These are phyloP conservation scores for Lotus japonicus DNA, from an alignment of 306 rosid species.

Conservation along the genomic window DNA sequence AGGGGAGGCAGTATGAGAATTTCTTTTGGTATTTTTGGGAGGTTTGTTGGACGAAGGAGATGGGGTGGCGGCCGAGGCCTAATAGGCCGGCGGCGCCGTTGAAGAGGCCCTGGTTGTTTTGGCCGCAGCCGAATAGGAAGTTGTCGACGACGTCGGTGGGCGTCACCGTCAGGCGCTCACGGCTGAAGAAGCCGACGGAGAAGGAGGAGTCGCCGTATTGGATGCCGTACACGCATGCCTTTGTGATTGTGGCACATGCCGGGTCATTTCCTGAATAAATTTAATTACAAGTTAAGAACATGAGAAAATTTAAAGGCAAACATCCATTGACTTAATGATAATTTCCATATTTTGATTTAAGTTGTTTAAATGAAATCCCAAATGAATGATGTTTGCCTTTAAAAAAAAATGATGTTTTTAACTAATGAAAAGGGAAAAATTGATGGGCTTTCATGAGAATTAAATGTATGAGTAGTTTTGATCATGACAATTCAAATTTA, in stretches of 20 bases:
- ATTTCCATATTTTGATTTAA: too few species aligned
- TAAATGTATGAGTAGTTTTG: too few species aligned
- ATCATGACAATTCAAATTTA: too few species aligned
- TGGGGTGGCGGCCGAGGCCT: conserved; percentile 67
- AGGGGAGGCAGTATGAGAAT: conserved; percentile 77
- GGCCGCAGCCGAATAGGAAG: conserved; percentile 72
- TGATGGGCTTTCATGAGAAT: too few species aligned
- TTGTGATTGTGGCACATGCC: conserved; percentile 18
- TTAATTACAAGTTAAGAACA: not conserved
- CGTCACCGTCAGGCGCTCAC: conserved; percentile 39
- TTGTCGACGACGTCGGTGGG: conserved; percentile 4
- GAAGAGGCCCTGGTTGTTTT: conserved; percentile 58
- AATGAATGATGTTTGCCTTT: too few species aligned
- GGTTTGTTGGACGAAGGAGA: conserved; percentile 65
- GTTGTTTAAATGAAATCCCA: too few species aligned
- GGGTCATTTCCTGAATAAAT: conserved; percentile 33
- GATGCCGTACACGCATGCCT: conserved; percentile 44
- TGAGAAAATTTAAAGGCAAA: too few species aligned
- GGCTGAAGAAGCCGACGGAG: conserved; percentile 47
- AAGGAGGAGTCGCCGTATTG: conserved; percentile 55
- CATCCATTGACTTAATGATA: too few species aligned
- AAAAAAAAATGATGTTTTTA: too few species aligned
- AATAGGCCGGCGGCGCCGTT: conserved; percentile 54
- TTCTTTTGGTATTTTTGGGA: conserved; percentile 33
- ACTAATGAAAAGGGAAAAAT: too few species aligned